Evolutionary conservation across 2,329 filamentous ascomycete species (phyloP).

Genomic region (Leptodontidium sp.): DNA sequence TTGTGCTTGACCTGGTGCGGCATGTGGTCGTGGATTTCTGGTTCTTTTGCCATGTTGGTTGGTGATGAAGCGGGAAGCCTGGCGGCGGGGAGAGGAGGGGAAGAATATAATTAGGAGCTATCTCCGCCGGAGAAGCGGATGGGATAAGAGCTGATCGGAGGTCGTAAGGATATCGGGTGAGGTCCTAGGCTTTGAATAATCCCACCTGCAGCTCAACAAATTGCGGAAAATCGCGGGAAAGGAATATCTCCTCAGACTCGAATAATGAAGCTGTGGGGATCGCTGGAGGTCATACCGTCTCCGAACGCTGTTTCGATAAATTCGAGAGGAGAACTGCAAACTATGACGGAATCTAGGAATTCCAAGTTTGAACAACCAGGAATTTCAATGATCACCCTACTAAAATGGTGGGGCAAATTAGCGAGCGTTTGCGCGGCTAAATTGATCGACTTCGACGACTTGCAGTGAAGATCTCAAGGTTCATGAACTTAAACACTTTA

Average conservation of each 20-base stretch:
- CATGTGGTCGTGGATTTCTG: constrained; percentile 38
- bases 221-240: constrained; percentile 17
- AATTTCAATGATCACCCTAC: constrained; percentile 5
- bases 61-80: not conserved
- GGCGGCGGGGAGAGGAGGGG: not conserved
- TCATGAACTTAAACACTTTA: too few species aligned
- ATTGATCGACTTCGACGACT: not conserved
- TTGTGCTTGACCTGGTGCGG: constrained; percentile 48
- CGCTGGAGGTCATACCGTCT: constrained; percentile 12
- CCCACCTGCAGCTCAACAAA: constrained; percentile 29
- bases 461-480: too few species aligned
- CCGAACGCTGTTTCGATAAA: not conserved
- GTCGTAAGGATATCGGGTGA: constrained; percentile 19
- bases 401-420: constrained; percentile 4
- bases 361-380: not conserved
- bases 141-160: not conserved
- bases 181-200: constrained; percentile 16
- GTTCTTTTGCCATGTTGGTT: constrained; percentile 34
- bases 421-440: constrained; percentile 12
- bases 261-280: not conserved
- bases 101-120: constrained; percentile 3
- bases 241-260: not conserved
- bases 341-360: constrained; percentile 15
- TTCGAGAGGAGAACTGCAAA: not conserved
- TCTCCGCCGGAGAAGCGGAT: constrained; percentile 4